Conservation (phyloP, 2,329 filamentous ascomycete species). For the Sarocladiaceae sp. region DNA sequence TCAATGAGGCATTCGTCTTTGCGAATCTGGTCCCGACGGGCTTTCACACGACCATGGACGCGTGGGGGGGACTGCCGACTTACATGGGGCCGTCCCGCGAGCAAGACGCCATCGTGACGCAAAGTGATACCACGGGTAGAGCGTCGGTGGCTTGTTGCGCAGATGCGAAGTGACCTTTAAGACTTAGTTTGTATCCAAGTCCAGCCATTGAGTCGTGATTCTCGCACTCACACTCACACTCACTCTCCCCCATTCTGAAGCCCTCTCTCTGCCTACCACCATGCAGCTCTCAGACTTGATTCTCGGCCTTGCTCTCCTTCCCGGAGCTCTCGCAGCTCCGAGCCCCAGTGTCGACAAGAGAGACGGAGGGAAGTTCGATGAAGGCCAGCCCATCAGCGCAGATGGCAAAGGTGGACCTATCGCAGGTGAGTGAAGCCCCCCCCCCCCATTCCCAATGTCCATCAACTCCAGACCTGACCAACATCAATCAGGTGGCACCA, state of each 20-base stretch:
- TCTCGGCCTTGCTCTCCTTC: constrained; percentile 11
- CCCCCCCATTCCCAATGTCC: too few relatives aligned
- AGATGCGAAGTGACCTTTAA: too few relatives aligned
- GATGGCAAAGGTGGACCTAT: constrained; percentile 53
- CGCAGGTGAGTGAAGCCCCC: constrained; percentile 37
- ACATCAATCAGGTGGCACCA: constrained; percentile 51
- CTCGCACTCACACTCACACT: too few relatives aligned
- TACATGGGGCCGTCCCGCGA: not conserved
- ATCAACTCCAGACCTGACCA: too few relatives aligned
- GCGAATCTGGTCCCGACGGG: not conserved
- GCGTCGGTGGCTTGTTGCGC: too few relatives aligned
- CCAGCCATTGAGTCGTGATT: too few relatives aligned
- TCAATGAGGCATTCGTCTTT: not conserved
- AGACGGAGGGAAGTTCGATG: constrained; percentile 29
- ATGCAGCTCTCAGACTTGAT: constrained; percentile 13
- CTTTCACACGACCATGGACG: too few relatives aligned
- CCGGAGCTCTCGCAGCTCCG: constrained; percentile 15
- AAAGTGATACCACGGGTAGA: too few relatives aligned
- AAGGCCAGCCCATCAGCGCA: constrained; percentile 50
- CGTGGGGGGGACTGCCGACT: not conserved
- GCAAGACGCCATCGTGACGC: too few relatives aligned
- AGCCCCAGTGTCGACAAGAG: constrained; percentile 13
- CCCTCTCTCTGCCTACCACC: not conserved
- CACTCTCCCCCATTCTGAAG: too few relatives aligned
- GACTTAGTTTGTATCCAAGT: too few relatives aligned